These are phyloP conservation scores for Alternaria brassicae DNA, from an alignment of 2,329 filamentous ascomycete species.

Conservation along the genomic window DNA sequence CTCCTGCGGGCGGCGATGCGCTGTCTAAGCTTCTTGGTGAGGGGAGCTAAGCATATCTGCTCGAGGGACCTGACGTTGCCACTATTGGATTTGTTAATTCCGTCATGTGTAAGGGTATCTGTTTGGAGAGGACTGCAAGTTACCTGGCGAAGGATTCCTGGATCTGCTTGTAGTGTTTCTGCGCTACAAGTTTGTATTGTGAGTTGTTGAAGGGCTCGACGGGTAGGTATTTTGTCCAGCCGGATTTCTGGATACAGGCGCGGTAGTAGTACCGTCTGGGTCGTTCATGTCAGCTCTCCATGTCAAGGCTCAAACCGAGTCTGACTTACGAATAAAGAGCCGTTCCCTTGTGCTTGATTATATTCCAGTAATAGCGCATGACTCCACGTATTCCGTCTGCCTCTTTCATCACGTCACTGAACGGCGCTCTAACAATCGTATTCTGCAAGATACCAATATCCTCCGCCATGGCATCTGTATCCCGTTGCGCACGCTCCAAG, in stretches of 20 bases:
- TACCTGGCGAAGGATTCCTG: constrained; percentile 64
- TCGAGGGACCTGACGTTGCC: constrained; percentile 34
- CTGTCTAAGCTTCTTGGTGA: constrained; percentile 60
- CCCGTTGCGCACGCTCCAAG: constrained; percentile 6
- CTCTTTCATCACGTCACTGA: constrained; percentile 18
- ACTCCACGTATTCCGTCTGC: constrained; percentile 6
- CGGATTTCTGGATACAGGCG: constrained; percentile 21
- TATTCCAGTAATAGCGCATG: constrained; percentile 28
- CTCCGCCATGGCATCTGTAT: constrained; percentile 21
- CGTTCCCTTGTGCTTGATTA: constrained; percentile 26
- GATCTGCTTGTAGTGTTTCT: constrained; percentile 67
- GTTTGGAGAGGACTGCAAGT: not conserved
- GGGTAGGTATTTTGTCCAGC: constrained; percentile 19
- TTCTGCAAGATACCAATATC: constrained; percentile 35
- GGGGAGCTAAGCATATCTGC: constrained; percentile 61
- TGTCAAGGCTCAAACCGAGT: not conserved
- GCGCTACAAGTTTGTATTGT: constrained; percentile 52
- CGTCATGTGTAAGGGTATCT: constrained; percentile 7
- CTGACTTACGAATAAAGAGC: constrained; percentile 28
- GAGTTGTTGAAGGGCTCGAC: constrained; percentile 20
- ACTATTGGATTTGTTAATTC: constrained; percentile 13
- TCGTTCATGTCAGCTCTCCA: constrained; percentile 4
- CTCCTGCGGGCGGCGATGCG: constrained; percentile 61
- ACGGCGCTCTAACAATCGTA: constrained; percentile 27
- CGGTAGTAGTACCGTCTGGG: constrained; percentile 25